A percentile compares a stretch with the other conserved stretches of the same genome.
These are phyloP conservation scores for Kokia cookei DNA, from an alignment of 441 rosid genomes.

Conservation along the genomic window DNA sequence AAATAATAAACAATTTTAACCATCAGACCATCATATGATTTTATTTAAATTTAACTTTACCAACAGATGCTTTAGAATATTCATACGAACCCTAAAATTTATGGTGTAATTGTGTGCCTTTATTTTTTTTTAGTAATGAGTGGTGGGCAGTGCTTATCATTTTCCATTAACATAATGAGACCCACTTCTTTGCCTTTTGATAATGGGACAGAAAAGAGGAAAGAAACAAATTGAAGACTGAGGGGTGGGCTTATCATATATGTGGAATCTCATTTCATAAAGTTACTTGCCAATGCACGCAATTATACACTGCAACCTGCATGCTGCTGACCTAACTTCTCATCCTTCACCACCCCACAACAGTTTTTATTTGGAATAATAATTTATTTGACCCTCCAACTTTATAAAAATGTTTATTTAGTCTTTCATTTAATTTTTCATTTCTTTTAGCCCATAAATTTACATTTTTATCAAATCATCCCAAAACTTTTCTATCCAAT, in stretches of 20 bases:
- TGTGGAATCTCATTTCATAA: constrained; percentile 2
- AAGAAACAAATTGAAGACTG: not conserved
- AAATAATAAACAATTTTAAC: too few species aligned
- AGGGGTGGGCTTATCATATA: not conserved
- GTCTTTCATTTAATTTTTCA: too few species aligned
- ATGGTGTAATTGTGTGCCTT: too few species aligned
- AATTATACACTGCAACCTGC: not conserved
- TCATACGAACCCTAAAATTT: too few species aligned
- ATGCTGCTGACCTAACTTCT: constrained; percentile 4
- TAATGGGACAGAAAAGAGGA: not conserved
- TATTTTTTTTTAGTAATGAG: not conserved
- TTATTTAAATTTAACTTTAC: not conserved
- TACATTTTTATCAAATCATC: too few species aligned
- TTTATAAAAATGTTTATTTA: too few species aligned
- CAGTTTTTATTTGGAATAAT: too few species aligned
- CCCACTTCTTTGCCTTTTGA: not conserved
- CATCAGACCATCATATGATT: too few species aligned
- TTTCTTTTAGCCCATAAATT: rapidly evolving
- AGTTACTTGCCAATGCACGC: not conserved
- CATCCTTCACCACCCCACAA: not conserved
- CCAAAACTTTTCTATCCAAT: too few species aligned
- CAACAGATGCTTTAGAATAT: not conserved
- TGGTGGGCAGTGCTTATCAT: not conserved
- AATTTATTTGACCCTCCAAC: too few species aligned
- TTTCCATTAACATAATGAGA: not conserved